These are phyloP conservation scores for Carex myosuroides DNA, from an alignment of 176 grass and related monocot species.

Conservation along the genomic window DNA sequence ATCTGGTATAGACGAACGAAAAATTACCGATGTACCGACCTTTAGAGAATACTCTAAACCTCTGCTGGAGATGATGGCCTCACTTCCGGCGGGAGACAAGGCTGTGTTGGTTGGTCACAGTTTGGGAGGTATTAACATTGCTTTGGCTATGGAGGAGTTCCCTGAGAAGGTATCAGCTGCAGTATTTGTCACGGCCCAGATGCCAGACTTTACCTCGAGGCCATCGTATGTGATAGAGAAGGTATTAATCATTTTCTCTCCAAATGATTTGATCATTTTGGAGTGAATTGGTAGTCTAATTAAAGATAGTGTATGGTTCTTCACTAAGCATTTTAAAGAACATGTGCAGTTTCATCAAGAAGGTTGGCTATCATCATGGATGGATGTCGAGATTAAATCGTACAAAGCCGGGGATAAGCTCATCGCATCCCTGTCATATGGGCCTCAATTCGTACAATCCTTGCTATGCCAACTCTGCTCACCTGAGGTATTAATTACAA, in stretches of 20 bases:
- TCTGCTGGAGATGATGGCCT: conserved; percentile 42
- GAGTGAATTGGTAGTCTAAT: neutral
- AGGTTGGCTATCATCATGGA: conserved; percentile 32
- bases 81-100: conserved; percentile 46
- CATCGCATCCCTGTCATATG: conserved; percentile 34
- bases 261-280: neutral
- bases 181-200: conserved; percentile 64
- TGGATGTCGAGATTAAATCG: conserved; percentile 52
- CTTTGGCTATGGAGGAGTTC: conserved; percentile 65
- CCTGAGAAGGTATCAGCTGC: conserved; percentile 64
- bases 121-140: conserved; percentile 53
- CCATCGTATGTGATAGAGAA: conserved; percentile 41
- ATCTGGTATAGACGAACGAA: conserved; percentile 50
- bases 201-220: conserved; percentile 34
- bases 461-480: conserved; percentile 39
- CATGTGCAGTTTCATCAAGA: conserved; percentile 28
- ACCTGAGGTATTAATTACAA: conserved; percentile 40
- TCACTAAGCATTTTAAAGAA: neutral
- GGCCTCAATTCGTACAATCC: conserved; percentile 26
- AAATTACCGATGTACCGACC: conserved; percentile 41
- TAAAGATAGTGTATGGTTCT: neutral
- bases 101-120: conserved; percentile 69
- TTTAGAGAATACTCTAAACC: conserved; percentile 64
- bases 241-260: conserved; percentile 12
- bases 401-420: conserved; percentile 33